Percentiles rank a stretch among this genome's conserved stretches.
phyloP scores from a whole-genome alignment of 768 basidiomycete genomes.

The Rhizopogon rudus region DNA sequence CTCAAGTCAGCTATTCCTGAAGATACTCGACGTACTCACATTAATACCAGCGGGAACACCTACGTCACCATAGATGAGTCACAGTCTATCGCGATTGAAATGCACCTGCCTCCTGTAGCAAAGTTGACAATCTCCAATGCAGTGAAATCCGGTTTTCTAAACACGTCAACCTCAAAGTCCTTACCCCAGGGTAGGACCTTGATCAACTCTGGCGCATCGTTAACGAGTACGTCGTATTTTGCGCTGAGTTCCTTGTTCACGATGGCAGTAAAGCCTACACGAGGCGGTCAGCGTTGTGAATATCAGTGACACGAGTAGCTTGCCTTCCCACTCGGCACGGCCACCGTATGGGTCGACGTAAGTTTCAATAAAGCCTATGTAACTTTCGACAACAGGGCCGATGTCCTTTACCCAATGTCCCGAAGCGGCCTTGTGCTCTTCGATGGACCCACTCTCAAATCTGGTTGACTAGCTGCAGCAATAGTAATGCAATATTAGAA shows the following conservation, averaged over 20 bases:
- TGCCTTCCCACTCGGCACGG: constrained; percentile 93
- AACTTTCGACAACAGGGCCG: constrained; percentile 83
- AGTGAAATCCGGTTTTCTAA: constrained; percentile 85
- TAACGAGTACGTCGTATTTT: constrained; percentile 75
- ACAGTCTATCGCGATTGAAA: neutral
- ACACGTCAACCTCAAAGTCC: constrained; percentile 62
- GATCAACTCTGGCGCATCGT: constrained; percentile 73
- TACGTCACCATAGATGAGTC: constrained; percentile 13
- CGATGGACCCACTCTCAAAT: constrained; percentile 74
- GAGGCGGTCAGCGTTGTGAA: neutral
- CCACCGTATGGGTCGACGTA: constrained; percentile 88
- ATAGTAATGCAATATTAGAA: neutral
- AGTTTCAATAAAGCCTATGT: constrained; percentile 84
- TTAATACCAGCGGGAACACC: constrained; percentile 89
- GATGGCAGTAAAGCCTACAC: constrained; percentile 79
- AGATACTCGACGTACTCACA: constrained; percentile 31
- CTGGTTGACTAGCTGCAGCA: constrained; percentile 17
- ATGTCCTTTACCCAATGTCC: constrained; percentile 82
- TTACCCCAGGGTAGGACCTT: constrained; percentile 80
- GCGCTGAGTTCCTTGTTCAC: constrained; percentile 81
- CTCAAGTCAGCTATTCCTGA: neutral
- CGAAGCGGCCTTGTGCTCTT: constrained; percentile 75
- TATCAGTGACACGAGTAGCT: constrained; percentile 1
- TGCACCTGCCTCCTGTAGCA: constrained; percentile 66
- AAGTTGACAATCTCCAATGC: constrained; percentile 80